Base-by-base conservation (phyloP, 2,329 filamentous ascomycete genomes). In the Calonectria hawksworthii region DNA sequence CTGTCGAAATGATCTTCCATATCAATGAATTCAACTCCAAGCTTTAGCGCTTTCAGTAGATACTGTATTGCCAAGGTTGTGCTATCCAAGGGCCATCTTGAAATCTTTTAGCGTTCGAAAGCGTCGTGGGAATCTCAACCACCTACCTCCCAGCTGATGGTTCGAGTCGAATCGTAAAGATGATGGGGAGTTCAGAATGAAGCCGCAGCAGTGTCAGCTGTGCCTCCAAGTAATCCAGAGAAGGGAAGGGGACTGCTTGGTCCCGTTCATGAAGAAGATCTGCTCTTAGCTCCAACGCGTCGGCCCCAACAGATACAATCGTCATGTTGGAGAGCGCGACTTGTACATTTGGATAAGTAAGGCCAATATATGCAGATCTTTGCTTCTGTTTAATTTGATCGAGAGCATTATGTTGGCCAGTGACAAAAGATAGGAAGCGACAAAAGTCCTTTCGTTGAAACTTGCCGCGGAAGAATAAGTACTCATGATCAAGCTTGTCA, bases 11-110 rank as follows among this genome's bases (percentile, higher is more conserved):
- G 36, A 10, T 74, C 69, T 34, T 76, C 74, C 2, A 76, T 59
- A 8, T 76, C 74, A 51, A 76, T 70, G 21, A 76, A 76, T 28
- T 76, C 74, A 21, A 74, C 74, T 7, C 74, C 74, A 44, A 73
- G 72, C 16, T 52, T 38, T 9, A 76, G 18, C 26, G 68, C 74
- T 28, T 59, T 61, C n/a, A 47, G 8, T 6, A 74, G 38, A 30
- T 76, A 76, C 50, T 56, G 32, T 13, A 52, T 54, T 2, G 68
- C 72, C 2, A 70, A 50, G 3, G 32, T 5, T 18, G 50, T 74
- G 32, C 51, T 38, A 7, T 41, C 30, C 3, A 74, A 16, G 4
- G 74, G 72, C 74, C 72, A 76, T 34, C 74, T 76, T 34, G 11
- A 6, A 2, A 6, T 26, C 2, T 1, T 13, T 66, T 59, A 68